Base-by-base conservation (phyloP, 306 rosid species). In the Cucurbita maxima region DNA sequence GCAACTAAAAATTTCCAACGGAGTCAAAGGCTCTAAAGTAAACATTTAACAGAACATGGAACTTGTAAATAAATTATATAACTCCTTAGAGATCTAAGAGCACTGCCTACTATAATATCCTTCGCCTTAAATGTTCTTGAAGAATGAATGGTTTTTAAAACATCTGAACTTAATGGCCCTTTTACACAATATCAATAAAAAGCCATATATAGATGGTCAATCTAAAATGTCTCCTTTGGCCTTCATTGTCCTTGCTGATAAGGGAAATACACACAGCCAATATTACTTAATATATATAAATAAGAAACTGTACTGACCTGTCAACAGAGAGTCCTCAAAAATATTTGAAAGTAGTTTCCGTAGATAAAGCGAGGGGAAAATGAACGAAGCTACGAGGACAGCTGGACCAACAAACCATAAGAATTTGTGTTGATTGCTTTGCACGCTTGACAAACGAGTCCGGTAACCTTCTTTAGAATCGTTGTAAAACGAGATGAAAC, bases 241-340 rank as follows among this genome's bases (percentile, higher is more conserved):
- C 19, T 11, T 43, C 25, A 66, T 66, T 20, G 19, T 14, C 56
- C 19, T 67, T 63, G 71, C 16, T 10, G 71, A 63, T 18, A 16
- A 63, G 34, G 34, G 13, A 9, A 34, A n/a, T 3, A 15, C 70
- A 61, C 69, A 40, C 20, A 63, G 52, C 6, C 37, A 61, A 18
- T 4, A n/a, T n/a, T 40, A 10, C 40, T 19, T 12, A 45, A 3
- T 45, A 34, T 47, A 45, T 1, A 69, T 20, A n/a, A 18, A 25
- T 55, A 53, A 73, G 72, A 76, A 69, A 71, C 63, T 16, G 74
- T 73, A 76, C 82, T 81, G 74, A 88, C 98, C 98, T 76, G 99
- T 94, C 74, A 94, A 80, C 83, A 94, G 77, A 45, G 99, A 94
- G 84, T 94, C 99, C 87, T 94, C 99, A 81, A 89, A 94, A 77